Conservation (phyloP, 2,329 filamentous ascomycete species). For the Pseudogymnoascus sp. region DNA sequence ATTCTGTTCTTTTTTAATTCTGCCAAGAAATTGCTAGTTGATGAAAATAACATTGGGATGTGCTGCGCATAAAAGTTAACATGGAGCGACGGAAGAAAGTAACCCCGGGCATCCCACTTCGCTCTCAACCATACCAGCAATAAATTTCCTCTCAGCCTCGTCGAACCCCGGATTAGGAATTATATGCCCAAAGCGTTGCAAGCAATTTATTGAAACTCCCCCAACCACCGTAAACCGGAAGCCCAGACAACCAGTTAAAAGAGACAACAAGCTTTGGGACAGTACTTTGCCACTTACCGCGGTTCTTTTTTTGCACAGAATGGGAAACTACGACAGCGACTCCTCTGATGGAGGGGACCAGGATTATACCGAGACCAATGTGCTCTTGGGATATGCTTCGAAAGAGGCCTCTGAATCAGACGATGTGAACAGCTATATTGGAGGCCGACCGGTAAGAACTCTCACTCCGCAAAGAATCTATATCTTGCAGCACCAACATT, state of each 20-base stretch:
- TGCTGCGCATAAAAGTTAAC: background rate
- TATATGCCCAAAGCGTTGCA: background rate
- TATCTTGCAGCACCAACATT: background rate
- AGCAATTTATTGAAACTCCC: background rate
- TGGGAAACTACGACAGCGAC: conserved; percentile 81
- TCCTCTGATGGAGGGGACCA: conserved; percentile 62
- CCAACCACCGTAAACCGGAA: background rate
- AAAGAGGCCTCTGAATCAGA: conserved; percentile 55
- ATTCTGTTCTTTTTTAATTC: background rate
- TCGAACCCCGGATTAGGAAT: conserved; percentile 2
- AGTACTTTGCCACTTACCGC: background rate
- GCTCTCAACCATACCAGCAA: background rate
- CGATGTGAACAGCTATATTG: conserved; percentile 80
- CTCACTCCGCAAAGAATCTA: background rate
- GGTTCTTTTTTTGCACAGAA: conserved; percentile 30
- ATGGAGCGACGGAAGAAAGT: background rate
- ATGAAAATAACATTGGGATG: background rate
- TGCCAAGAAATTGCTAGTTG: background rate
- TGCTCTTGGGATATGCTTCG: conserved; percentile 82
- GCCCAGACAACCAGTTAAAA: background rate
- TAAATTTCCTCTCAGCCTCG: conserved; percentile 5
- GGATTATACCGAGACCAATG: conserved; percentile 71
- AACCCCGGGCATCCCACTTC: background rate
- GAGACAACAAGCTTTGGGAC: background rate
- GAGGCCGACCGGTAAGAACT: conserved; percentile 68